Conservation (phyloP, 352 stramenopile species). For the Phytophthora cactorum region DNA sequence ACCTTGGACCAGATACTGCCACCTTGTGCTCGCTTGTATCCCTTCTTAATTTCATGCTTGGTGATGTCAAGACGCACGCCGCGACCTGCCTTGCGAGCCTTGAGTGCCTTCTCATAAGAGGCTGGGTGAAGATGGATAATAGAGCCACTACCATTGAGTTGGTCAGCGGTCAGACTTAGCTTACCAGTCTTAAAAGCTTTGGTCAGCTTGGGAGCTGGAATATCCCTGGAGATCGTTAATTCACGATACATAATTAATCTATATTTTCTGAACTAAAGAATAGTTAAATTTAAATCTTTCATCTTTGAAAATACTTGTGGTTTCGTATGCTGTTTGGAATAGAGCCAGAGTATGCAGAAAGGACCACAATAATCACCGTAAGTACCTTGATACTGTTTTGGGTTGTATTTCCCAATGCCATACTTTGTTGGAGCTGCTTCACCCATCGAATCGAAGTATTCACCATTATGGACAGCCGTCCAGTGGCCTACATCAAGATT, state of each 20-base stretch:
- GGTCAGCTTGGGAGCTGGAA: not conserved
- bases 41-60: not conserved
- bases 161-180: not conserved
- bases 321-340: not conserved
- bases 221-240: constrained; percentile 5
- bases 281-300: not conserved
- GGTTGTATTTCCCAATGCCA: not conserved
- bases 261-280: constrained; percentile 3
- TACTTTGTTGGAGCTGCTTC: not conserved
- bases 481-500: not conserved
- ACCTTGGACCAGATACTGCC: not conserved
- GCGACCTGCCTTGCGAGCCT: not conserved
- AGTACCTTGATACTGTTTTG: not conserved
- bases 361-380: not conserved
- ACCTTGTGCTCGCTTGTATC: not conserved
- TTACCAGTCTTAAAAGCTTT: constrained; percentile 1
- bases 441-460: not conserved
- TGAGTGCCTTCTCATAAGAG: not conserved
- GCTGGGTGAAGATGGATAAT: not conserved
- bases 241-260: constrained; percentile 24
- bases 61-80: not conserved
- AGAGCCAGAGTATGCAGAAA: not conserved
- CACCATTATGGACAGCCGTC: not conserved
- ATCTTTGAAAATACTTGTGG: not conserved
- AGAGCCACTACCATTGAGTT: not conserved